These are phyloP conservation scores for Camelina sativa DNA, from an alignment of 345 rosid genomes.

Conservation along the genomic window DNA sequence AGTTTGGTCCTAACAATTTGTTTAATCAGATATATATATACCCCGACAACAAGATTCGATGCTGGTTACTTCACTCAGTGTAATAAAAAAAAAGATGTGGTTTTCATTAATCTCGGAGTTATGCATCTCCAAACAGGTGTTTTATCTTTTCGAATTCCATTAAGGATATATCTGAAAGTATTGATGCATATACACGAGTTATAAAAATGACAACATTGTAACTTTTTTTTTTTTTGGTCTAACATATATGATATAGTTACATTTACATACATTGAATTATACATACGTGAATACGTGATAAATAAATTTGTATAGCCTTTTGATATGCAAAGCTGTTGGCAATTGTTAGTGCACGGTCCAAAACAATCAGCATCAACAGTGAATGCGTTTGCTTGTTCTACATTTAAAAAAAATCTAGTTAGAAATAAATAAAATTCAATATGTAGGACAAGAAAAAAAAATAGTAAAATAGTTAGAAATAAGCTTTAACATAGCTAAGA, in stretches of 20 bases:
- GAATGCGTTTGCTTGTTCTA: too few species aligned
- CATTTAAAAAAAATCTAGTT: too few species aligned
- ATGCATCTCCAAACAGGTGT: constrained; percentile 12
- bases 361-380: too few species aligned
- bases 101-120: constrained; percentile 29
- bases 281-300: too few species aligned
- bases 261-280: background rate
- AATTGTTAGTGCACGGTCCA: too few species aligned
- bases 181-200: background rate
- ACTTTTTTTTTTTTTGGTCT: background rate
- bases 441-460: too few species aligned
- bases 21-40: background rate
- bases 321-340: too few species aligned
- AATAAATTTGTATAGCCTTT: too few species aligned
- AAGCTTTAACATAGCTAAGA: too few species aligned
- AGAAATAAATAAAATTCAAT: too few species aligned
- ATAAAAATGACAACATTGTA: too few species aligned
- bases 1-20: background rate
- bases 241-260: background rate
- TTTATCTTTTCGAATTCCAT: constrained; percentile 18
- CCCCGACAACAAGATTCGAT: constrained; percentile 33
- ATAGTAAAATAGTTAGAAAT: too few species aligned
- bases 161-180: constrained; percentile 3
- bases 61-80: constrained; percentile 20
- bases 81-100: constrained; percentile 11